Percentiles rank a stretch among this genome's conserved stretches.
phyloP scores from a whole-genome alignment of 1,139 yeast species.

The Nadsonia commutata region DNA sequence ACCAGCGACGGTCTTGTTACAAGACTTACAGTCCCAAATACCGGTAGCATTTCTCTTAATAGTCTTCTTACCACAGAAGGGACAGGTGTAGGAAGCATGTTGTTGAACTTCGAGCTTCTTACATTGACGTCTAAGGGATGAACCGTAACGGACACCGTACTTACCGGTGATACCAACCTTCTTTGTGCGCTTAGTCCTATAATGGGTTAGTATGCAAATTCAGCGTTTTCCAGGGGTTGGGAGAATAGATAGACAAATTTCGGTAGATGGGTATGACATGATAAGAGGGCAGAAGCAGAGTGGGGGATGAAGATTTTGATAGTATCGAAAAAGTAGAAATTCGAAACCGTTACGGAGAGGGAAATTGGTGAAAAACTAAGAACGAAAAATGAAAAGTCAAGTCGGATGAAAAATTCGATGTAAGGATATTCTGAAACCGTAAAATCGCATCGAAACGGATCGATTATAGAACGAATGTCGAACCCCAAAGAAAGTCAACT shows the following conservation, averaged over 20 bases:
- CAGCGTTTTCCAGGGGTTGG: too few species aligned
- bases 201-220: conserved; percentile 2
- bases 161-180: conserved; percentile 99
- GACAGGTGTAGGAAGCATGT: conserved; percentile 97
- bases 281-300: conserved; percentile 6
- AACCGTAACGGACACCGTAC: conserved; percentile 99
- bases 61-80: conserved; percentile 99
- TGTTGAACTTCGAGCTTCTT: conserved; percentile 98
- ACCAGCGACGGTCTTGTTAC: conserved; percentile 97
- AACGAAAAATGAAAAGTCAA: too few species aligned
- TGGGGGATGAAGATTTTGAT: too few species aligned
- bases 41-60: conserved; percentile 98
- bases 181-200: conserved; percentile 98
- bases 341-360: too few species aligned
- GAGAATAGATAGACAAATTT: too few species aligned
- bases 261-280: conserved; percentile 5
- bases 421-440: too few species aligned
- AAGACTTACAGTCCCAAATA: conserved; percentile 95
- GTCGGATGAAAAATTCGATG: too few species aligned
- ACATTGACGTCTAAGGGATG: conserved; percentile 99
- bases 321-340: too few species aligned
- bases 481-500: too few species aligned
- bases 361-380: too few species aligned
- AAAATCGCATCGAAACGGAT: too few species aligned
- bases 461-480: too few species aligned